Evolutionary conservation across 2,329 filamentous ascomycete species (phyloP).

Genomic region (Diaporthe eres): DNA sequence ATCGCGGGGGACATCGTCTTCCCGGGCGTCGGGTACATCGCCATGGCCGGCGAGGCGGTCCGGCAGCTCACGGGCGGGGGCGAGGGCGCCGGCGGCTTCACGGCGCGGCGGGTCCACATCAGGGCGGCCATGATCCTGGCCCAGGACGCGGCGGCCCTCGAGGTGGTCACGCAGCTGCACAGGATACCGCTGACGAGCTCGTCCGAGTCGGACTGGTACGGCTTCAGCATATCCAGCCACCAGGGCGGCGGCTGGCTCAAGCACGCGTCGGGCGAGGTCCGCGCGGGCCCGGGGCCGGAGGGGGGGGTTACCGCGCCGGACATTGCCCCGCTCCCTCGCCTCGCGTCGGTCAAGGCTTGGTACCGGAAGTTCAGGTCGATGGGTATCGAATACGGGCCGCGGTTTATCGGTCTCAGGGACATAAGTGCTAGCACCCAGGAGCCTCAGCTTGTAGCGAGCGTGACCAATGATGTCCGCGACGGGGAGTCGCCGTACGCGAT

Average conservation of each 20-base stretch:
- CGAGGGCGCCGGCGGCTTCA: neutral
- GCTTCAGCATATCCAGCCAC: conserved; percentile 1
- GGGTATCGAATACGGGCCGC: conserved; percentile 36
- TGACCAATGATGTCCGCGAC: neutral
- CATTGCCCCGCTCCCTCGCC: neutral
- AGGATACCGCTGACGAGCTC: neutral
- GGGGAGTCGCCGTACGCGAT: conserved; percentile 11
- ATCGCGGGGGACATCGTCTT: conserved; percentile 53
- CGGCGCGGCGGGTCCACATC: neutral
- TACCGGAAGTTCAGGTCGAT: conserved; percentile 21
- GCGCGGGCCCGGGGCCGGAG: neutral
- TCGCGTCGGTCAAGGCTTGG: neutral
- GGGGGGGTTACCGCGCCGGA: neutral
- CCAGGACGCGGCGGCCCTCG: neutral
- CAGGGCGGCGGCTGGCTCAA: conserved; percentile 21
- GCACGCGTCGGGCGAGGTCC: neutral
- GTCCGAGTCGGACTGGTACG: neutral
- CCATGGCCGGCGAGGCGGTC: conserved; percentile 55
- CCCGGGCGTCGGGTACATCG: conserved; percentile 58
- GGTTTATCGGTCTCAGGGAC: conserved; percentile 20
- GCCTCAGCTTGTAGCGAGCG: neutral
- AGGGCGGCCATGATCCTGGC: conserved; percentile 20
- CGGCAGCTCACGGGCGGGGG: conserved; percentile 42
- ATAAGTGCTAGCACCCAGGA: neutral
- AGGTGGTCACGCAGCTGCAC: neutral